Percentiles rank a stretch among this genome's conserved stretches.
These are phyloP conservation scores for Eucalyptus erythrocorys DNA, from an alignment of 345 rosid genomes.

Conservation along the genomic window DNA sequence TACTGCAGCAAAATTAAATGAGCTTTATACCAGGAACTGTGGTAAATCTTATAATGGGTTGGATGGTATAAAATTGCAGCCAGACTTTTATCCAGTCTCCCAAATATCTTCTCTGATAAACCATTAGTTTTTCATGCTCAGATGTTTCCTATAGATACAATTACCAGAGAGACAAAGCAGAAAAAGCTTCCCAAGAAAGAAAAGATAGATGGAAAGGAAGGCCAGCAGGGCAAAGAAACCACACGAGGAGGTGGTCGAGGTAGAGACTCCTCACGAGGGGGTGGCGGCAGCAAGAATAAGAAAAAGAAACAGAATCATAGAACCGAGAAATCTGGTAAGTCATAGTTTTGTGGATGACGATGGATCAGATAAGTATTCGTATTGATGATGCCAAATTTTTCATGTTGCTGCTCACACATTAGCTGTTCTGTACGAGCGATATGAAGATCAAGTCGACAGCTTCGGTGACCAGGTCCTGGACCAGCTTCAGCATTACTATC, in stretches of 20 bases:
- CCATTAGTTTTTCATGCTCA: neutral
- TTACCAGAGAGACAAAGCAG: conserved; percentile 32
- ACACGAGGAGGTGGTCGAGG: conserved; percentile 31
- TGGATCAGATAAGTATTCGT: neutral
- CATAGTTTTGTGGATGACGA: neutral
- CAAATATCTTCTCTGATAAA: neutral
- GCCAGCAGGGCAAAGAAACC: conserved; percentile 28
- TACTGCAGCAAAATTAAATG: neutral
- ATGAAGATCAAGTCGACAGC: conserved; percentile 71
- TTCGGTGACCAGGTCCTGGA: conserved; percentile 31
- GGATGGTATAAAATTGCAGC: neutral
- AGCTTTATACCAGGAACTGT: neutral
- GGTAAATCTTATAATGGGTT: neutral
- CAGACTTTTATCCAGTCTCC: neutral
- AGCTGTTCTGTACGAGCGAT: conserved; percentile 79
- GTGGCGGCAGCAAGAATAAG: conserved; percentile 23
- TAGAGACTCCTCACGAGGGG: conserved; percentile 28
- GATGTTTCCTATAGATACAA: too few relatives aligned
- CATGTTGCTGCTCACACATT: conserved; percentile 88
- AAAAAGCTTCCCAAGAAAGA: conserved; percentile 45
- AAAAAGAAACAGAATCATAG: conserved; percentile 60
- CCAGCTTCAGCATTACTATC: conserved; percentile 49
- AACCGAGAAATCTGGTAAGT: conserved; percentile 11
- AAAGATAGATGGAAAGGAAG: conserved; percentile 61
- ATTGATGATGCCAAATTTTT: neutral